Evolutionary conservation across 495 filamentous ascomycete species (phyloP).

Genomic region (Aspergillus bertholletiae): DNA sequence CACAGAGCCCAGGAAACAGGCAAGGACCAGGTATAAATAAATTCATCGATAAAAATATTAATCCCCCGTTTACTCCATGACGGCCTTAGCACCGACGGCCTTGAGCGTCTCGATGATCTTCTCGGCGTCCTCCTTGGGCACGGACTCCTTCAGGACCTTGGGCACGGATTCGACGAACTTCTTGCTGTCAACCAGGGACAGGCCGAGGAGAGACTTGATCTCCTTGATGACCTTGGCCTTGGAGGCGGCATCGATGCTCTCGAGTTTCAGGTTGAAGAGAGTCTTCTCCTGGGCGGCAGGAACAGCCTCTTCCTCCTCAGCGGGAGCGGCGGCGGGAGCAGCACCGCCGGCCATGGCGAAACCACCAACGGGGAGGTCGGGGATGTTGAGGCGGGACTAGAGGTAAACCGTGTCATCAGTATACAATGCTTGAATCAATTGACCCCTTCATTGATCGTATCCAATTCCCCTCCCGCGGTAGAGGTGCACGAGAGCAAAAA

Average conservation of each 20-base stretch:
- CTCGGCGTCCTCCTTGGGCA: conserved; percentile 97
- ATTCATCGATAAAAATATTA: neutral
- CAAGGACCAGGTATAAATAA: conserved; percentile 3
- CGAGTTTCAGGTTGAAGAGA: conserved; percentile 91
- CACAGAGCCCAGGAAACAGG: neutral
- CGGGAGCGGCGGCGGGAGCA: conserved; percentile 59
- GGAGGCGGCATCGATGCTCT: conserved; percentile 76
- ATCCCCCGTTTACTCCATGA: conserved; percentile 69
- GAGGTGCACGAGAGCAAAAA: neutral
- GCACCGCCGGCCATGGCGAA: conserved; percentile 65
- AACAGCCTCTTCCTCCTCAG: conserved; percentile 79
- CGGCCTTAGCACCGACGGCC: conserved; percentile 80
- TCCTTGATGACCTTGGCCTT: conserved; percentile 99
- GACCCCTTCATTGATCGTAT: neutral
- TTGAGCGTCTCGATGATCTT: conserved; percentile 96
- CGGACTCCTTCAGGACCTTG: conserved; percentile 96
- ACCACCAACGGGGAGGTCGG: conserved; percentile 90
- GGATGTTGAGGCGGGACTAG: conserved; percentile 93
- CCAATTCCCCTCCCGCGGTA: neutral
- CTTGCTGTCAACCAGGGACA: conserved; percentile 98
- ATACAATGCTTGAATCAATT: neutral
- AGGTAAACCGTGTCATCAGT: neutral
- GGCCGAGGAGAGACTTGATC: conserved; percentile 90
- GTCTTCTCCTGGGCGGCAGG: conserved; percentile 90
- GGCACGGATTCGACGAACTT: conserved; percentile 98